Evolutionary conservation across 2,329 filamentous ascomycete genomes (phyloP).

Genomic region (Triangularia verruculosa): DNA sequence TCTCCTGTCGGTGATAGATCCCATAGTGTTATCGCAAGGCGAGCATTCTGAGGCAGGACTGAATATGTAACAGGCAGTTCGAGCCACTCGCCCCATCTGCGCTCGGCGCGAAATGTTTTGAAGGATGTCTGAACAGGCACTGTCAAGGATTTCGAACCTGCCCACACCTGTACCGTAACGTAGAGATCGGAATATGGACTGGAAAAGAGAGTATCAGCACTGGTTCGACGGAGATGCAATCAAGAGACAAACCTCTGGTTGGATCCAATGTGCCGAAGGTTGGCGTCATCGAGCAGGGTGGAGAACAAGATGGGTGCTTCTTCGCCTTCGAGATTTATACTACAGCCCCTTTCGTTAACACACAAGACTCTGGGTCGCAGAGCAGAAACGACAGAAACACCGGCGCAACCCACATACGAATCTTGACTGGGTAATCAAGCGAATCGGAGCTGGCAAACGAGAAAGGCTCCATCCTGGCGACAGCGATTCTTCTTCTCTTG

Average conservation of each 20-base stretch:
- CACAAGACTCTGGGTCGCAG: background rate
- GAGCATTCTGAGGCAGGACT: slow-evolving; percentile 74
- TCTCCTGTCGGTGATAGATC: slow-evolving; percentile 81
- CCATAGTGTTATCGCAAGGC: slow-evolving; percentile 92
- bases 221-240: background rate
- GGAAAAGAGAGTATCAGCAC: slow-evolving; percentile 16
- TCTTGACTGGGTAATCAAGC: slow-evolving; percentile 68
- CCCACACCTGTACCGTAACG: slow-evolving; percentile 90
- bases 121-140: slow-evolving; percentile 91
- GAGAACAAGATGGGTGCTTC: slow-evolving; percentile 74
- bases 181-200: slow-evolving; percentile 86
- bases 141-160: slow-evolving; percentile 90
- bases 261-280: slow-evolving; percentile 83
- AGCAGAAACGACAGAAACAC: slow-evolving; percentile 3
- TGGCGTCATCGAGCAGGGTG: slow-evolving; percentile 71
- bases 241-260: slow-evolving; percentile 61
- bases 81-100: slow-evolving; percentile 93
- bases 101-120: slow-evolving; percentile 77
- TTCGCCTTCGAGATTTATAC: slow-evolving; percentile 73
- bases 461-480: slow-evolving; percentile 78
- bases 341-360: slow-evolving; percentile 32
- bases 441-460: slow-evolving; percentile 90
- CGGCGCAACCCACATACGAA: slow-evolving; percentile 54
- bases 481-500: too few species aligned
- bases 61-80: slow-evolving; percentile 81